phyloP scores from a whole-genome alignment of 352 stramenopile species.

The Globisporangium nunn region DNA sequence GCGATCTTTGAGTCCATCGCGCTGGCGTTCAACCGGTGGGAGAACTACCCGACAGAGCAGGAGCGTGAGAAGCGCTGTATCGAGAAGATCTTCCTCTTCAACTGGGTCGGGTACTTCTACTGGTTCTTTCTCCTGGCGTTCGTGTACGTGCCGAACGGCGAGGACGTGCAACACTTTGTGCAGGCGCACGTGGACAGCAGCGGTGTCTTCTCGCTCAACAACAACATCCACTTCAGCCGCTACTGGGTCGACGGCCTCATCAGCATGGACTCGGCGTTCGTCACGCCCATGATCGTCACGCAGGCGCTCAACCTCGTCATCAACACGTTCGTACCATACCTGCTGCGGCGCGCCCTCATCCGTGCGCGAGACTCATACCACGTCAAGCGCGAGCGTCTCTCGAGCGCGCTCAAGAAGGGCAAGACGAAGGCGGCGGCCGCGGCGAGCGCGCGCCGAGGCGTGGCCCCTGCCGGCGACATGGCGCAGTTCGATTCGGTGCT shows the following conservation, averaged over 20 bases:
- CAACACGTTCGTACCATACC: conserved; percentile 56
- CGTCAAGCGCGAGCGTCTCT: conserved; percentile 40
- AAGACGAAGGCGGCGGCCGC: conserved; percentile 2
- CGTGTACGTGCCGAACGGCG: conserved; percentile 54
- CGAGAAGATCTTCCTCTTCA: conserved; percentile 65
- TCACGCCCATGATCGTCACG: conserved; percentile 65
- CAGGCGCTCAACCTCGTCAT: conserved; percentile 61
- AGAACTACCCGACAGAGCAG: conserved; percentile 55
- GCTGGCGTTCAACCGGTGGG: conserved; percentile 46
- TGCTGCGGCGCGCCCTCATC: conserved; percentile 41
- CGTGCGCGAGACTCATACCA: conserved; percentile 44
- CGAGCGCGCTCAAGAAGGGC: conserved; percentile 17
- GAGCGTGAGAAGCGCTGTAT: conserved; percentile 44
- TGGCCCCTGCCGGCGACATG: background rate
- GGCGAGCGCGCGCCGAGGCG: background rate
- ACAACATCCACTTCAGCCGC: conserved; percentile 37
- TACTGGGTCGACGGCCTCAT: conserved; percentile 58
- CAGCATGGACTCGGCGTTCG: conserved; percentile 55
- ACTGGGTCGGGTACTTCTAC: conserved; percentile 72
- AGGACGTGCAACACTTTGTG: conserved; percentile 34
- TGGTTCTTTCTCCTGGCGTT: conserved; percentile 63
- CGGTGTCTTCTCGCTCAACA: conserved; percentile 29
- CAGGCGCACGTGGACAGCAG: conserved; percentile 30
- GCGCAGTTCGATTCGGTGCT: conserved; percentile 1
- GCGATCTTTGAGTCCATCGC: conserved; percentile 52